phyloP scores from a whole-genome alignment of 345 rosid species.

The Psidium guajava region DNA sequence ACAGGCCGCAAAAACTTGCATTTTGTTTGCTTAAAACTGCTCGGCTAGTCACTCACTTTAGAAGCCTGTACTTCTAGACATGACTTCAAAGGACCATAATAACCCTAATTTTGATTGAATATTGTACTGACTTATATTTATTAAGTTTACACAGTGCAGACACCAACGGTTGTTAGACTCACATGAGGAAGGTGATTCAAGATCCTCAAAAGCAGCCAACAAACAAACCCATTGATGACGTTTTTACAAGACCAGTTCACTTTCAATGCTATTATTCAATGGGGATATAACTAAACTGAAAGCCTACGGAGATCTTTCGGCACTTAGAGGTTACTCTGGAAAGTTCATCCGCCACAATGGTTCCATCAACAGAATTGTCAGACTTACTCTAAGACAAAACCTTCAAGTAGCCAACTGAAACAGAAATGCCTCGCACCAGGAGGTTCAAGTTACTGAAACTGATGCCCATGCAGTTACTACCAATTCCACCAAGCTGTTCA shows the following conservation, averaged over 20 bases:
- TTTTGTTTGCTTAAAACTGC: neutral
- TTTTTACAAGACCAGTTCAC: neutral
- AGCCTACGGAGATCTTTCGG: neutral
- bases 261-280: neutral
- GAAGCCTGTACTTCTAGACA: neutral
- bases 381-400: neutral
- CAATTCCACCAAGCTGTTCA: neutral
- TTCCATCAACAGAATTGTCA: neutral
- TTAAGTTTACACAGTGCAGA: neutral
- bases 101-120: neutral
- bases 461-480: neutral
- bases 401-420: neutral
- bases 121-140: neutral
- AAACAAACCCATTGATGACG: neutral
- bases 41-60: neutral
- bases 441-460: neutral
- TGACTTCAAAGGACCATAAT: neutral
- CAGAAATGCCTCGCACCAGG: neutral
- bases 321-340: neutral
- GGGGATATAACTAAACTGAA: neutral
- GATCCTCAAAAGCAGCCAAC: neutral
- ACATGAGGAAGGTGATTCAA: neutral
- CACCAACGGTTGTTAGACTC: neutral
- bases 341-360: neutral
- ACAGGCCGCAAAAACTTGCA: neutral